phyloP scores from a whole-genome alignment of 75 land plant genomes.

The Ceratopteris richardii region DNA sequence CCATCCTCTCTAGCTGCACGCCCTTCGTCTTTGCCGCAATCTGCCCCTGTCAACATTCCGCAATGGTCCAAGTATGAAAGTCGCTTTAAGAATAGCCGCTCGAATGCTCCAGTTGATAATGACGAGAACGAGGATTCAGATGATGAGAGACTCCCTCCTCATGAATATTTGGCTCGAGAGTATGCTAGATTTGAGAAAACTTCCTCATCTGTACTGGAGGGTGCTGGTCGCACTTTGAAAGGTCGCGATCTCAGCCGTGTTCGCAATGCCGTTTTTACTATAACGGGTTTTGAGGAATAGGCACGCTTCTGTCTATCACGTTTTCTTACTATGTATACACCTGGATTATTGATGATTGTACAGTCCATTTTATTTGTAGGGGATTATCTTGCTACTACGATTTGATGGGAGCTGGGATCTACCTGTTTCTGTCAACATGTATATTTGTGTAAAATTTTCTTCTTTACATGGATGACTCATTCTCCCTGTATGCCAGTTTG shows the following conservation, averaged over 20 bases:
- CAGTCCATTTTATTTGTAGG: too few species aligned
- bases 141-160: constrained; percentile 57
- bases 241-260: constrained; percentile 72
- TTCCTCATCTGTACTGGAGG: constrained; percentile 65
- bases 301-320: too few species aligned
- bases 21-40: constrained; percentile 10
- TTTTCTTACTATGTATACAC: too few species aligned
- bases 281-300: constrained; percentile 69
- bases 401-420: too few species aligned
- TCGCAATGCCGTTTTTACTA: constrained; percentile 55
- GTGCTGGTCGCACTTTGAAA: constrained; percentile 71
- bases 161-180: constrained; percentile 46
- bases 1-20: neutral
- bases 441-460: too few species aligned
- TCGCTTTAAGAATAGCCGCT: too few species aligned
- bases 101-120: too few species aligned
- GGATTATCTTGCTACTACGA: too few species aligned
- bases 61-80: constrained; percentile 50
- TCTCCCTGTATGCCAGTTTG: too few species aligned
- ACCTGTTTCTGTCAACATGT: too few species aligned
- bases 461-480: too few species aligned
- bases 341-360: too few species aligned
- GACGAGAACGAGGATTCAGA: constrained; percentile 15
- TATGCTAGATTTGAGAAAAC: constrained; percentile 38
- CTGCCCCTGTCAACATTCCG: constrained; percentile 73